Percentiles rank a stretch among this genome's conserved stretches.
Evolutionary conservation across 208 protist genomes (phyloP).

Genomic region (Giardia muris): DNA sequence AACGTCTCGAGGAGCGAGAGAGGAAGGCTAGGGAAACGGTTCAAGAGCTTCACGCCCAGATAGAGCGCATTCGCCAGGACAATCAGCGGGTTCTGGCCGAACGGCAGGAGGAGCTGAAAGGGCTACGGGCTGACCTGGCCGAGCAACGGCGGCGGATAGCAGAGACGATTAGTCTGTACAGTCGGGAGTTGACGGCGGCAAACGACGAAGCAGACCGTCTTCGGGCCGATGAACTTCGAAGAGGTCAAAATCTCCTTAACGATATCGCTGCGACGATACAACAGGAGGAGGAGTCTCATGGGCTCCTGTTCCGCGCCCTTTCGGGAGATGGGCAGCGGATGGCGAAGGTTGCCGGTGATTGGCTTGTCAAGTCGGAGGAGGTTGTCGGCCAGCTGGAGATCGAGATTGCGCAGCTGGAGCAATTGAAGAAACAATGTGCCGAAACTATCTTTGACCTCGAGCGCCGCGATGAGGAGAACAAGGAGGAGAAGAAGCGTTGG

Average conservation of each 20-base stretch:
- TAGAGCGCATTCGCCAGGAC: neutral
- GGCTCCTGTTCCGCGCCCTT: neutral
- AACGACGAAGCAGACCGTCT: conserved; percentile 22
- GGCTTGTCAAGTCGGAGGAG: neutral
- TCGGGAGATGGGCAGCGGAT: neutral
- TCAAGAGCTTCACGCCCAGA: conserved; percentile 17
- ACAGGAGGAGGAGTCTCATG: conserved; percentile 23
- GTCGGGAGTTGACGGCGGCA: neutral
- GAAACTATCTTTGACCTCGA: conserved; percentile 29
- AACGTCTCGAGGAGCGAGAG: conserved; percentile 16
- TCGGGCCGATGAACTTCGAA: neutral
- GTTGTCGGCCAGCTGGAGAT: neutral
- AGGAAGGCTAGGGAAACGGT: conserved; percentile 9
- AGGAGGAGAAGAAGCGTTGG: conserved; percentile 29
- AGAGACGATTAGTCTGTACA: neutral
- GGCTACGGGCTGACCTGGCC: neutral
- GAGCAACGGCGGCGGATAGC: conserved; percentile 1
- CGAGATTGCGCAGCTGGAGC: conserved; percentile 20
- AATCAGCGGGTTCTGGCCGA: conserved; percentile 23
- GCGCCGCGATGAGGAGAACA: conserved; percentile 25
- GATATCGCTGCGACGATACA: conserved; percentile 8
- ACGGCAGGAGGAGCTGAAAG: conserved; percentile 1
- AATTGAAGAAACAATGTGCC: conserved; percentile 11
- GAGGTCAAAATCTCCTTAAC: neutral
- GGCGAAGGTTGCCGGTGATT: neutral